phyloP scores from a whole-genome alignment of 306 rosid genomes.

The Malus domestica region DNA sequence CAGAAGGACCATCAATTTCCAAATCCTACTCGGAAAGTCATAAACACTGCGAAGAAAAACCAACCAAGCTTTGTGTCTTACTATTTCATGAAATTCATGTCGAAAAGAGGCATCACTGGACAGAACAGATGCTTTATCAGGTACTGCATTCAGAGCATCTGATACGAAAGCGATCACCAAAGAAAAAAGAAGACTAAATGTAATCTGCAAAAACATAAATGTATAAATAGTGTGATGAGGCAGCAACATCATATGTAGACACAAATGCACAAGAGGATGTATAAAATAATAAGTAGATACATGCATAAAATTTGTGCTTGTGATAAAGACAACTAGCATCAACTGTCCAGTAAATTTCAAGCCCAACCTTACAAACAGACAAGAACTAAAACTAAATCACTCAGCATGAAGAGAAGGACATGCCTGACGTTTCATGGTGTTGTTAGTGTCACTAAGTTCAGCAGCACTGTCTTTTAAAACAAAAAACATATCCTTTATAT shows the following conservation, averaged over 20 bases:
- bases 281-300: not conserved
- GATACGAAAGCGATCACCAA: conserved; percentile 74
- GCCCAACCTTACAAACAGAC: not conserved
- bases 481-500: conserved; percentile 60
- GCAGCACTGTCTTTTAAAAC: conserved; percentile 65
- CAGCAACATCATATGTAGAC: not conserved
- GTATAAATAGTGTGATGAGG: not conserved
- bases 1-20: conserved; percentile 18
- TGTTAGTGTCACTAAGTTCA: conserved; percentile 48
- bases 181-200: conserved; percentile 79
- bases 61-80: conserved; percentile 32
- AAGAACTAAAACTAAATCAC: not conserved
- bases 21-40: conserved; percentile 16
- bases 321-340: not conserved
- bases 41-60: conserved; percentile 12
- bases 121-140: conserved; percentile 76
- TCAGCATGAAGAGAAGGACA: conserved; percentile 13
- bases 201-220: conserved; percentile 57
- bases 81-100: conserved; percentile 75
- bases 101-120: conserved; percentile 65
- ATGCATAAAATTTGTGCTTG: not conserved
- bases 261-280: no score
- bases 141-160: conserved; percentile 80
- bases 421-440: conserved; percentile 64
- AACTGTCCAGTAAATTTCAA: not conserved